phyloP scores from a whole-genome alignment of 1,284 basidiomycete species.

The Cystobasidium slooffiae region DNA sequence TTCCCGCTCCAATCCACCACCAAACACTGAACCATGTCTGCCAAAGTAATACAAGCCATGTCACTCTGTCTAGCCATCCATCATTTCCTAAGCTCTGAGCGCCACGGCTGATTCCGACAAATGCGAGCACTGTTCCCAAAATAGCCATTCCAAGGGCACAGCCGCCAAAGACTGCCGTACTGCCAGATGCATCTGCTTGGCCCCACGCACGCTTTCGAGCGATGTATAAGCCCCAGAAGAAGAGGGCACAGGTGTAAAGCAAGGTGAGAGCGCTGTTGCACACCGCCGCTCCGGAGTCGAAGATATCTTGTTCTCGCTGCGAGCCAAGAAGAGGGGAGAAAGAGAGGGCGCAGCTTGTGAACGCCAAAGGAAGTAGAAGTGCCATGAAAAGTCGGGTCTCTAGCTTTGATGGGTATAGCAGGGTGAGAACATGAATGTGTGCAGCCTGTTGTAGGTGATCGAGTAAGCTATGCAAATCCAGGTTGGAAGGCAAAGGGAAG shows the following conservation, averaged over 20 bases:
- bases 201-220: conserved; percentile 93
- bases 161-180: conserved; percentile 89
- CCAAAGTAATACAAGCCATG: conserved; percentile 88
- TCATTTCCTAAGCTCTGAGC: conserved; percentile 77
- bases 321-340: conserved; percentile 71
- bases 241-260: conserved; percentile 84
- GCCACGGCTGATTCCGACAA: conserved; percentile 59
- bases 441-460: conserved; percentile 69
- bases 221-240: conserved; percentile 90
- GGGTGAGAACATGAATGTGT: conserved; percentile 95
- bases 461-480: not conserved
- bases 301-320: conserved; percentile 64
- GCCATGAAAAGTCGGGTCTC: conserved; percentile 86
- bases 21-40: conserved; percentile 65
- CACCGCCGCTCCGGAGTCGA: conserved; percentile 84
- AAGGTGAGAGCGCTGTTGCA: conserved; percentile 94
- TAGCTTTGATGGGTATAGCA: conserved; percentile 90
- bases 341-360: conserved; percentile 82
- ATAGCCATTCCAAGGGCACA: conserved; percentile 78
- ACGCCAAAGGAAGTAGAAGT: conserved; percentile 82
- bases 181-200: conserved; percentile 67
- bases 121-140: conserved; percentile 78
- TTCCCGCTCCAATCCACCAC: conserved; percentile 85
- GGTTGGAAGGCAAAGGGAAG: not conserved
- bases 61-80: conserved; percentile 82